A percentile compares a stretch with the other conserved stretches of the same genome.
These are phyloP conservation scores for Fraxinus dipetala DNA, from an alignment of 305 asterid species.

Conservation along the genomic window DNA sequence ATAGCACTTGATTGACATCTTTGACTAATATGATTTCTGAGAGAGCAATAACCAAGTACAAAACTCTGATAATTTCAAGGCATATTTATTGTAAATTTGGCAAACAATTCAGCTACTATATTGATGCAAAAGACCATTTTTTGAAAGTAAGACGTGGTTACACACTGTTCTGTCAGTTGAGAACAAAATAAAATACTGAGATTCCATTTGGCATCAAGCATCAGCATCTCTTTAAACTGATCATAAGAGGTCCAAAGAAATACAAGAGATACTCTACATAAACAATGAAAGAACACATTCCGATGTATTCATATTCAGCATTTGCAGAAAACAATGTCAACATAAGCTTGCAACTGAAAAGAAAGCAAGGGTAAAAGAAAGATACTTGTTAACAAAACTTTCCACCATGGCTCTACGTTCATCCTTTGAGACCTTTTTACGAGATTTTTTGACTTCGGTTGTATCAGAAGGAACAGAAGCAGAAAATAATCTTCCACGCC, in stretches of 20 bases:
- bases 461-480: constrained; percentile 33
- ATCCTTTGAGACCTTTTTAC: constrained; percentile 31
- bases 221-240: neutral
- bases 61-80: neutral
- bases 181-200: neutral
- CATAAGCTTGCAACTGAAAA: constrained; percentile 10
- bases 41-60: neutral
- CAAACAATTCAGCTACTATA: neutral
- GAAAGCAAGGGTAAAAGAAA: constrained; percentile 9
- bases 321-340: neutral
- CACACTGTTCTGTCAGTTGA: neutral
- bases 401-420: constrained; percentile 44
- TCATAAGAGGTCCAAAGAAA: neutral
- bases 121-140: neutral
- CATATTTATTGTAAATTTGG: constrained; percentile 1
- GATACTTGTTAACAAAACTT: constrained; percentile 39
- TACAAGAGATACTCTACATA: neutral
- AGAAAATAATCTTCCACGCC: constrained; percentile 32
- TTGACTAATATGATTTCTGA: neutral
- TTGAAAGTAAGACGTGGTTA: neutral
- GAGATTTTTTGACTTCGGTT: constrained; percentile 19
- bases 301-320: neutral
- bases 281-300: neutral
- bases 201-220: neutral
- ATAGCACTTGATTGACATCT: neutral